phyloP scores from a whole-genome alignment of 2,329 filamentous ascomycete genomes.

The Ambrosiella xylebori region DNA sequence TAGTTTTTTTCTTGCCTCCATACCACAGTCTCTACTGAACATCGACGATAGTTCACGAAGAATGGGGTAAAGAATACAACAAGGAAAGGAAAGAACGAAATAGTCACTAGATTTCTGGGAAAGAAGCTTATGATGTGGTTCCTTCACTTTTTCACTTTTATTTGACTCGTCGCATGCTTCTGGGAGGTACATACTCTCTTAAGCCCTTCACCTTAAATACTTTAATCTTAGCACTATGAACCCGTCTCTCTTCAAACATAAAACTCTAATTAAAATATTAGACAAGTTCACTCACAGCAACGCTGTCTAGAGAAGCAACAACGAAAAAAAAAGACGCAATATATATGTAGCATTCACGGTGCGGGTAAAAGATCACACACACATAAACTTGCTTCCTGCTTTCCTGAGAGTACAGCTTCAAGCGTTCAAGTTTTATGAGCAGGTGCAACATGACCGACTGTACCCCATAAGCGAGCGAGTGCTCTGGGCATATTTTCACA shows the following conservation, averaged over 20 bases:
- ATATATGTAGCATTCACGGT: neutral
- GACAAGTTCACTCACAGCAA: neutral
- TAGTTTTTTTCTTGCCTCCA: too few species aligned
- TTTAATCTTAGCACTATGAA: neutral
- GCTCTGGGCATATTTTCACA: neutral
- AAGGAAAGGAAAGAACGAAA: constrained; percentile 6
- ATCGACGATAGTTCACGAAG: neutral
- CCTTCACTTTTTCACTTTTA: neutral
- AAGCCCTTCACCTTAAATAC: neutral
- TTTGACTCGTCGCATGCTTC: neutral
- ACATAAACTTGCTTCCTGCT: too few species aligned
- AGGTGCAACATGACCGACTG: too few species aligned
- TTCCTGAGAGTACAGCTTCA: too few species aligned
- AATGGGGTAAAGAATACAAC: neutral
- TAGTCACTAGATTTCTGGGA: neutral
- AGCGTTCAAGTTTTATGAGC: too few species aligned
- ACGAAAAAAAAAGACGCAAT: neutral
- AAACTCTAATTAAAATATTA: neutral
- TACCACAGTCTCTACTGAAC: neutral
- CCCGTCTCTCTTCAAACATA: neutral
- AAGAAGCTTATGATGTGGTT: neutral
- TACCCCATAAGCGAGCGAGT: too few species aligned
- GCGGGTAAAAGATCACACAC: too few species aligned
- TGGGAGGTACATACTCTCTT: neutral
- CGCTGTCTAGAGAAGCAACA: neutral